Conservation (phyloP, 495 filamentous ascomycete genomes). For the Cryomyces antarcticus region DNA sequence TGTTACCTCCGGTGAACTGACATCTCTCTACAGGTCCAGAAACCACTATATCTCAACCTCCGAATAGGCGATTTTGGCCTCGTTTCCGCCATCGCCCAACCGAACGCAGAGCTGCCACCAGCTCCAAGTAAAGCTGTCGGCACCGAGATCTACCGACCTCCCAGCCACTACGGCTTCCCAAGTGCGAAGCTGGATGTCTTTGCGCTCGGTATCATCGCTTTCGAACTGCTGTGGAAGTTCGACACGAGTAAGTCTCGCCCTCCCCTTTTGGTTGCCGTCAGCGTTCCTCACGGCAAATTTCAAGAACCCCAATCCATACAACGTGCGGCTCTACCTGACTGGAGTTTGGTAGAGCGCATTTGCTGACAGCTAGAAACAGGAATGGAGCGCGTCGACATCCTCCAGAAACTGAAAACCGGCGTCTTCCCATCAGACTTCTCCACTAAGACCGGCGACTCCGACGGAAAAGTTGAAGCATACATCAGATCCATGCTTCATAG, state of each 20-base stretch:
- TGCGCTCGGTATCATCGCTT: slow-evolving; percentile 20
- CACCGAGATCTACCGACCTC: slow-evolving; percentile 20
- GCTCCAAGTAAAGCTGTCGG: slow-evolving; percentile 12
- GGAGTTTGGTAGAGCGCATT: neutral
- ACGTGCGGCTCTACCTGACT: neutral
- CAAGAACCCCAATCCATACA: neutral
- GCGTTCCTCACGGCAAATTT: neutral
- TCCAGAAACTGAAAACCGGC: neutral
- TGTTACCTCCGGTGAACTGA: too few species aligned
- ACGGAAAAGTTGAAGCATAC: neutral
- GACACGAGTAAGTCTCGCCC: slow-evolving; percentile 7
- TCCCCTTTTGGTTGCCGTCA: neutral
- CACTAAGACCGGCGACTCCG: neutral
- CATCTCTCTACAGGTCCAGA: too few species aligned
- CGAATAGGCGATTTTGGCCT: slow-evolving; percentile 21
- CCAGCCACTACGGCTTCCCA: neutral
- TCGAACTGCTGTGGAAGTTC: slow-evolving; percentile 19
- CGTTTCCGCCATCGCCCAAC: slow-evolving; percentile 12
- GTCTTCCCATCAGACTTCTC: neutral
- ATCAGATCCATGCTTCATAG: slow-evolving; percentile 1
- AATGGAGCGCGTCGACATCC: slow-evolving; percentile 3
- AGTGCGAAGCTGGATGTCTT: slow-evolving; percentile 21
- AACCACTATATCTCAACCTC: slow-evolving; percentile 9
- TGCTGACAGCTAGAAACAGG: neutral
- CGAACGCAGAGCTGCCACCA: neutral